Conservation (phyloP, 1,284 basidiomycete species). For the Acaromyces ingoldii region DNA sequence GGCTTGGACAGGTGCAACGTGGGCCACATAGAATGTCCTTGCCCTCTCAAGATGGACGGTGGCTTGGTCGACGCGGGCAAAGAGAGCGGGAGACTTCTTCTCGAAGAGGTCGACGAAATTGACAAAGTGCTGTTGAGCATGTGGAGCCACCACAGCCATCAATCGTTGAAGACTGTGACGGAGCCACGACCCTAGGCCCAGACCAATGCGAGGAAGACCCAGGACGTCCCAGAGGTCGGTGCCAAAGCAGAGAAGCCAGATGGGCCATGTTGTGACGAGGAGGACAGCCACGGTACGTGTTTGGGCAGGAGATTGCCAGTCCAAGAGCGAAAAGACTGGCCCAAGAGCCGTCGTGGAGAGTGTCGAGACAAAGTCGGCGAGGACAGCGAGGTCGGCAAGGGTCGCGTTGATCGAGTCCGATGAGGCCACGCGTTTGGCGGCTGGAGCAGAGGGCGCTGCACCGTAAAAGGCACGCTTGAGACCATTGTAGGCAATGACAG, state of each 20-base stretch:
- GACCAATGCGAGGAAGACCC: constrained; percentile 4
- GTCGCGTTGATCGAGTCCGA: constrained; percentile 29
- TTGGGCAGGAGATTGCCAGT: constrained; percentile 27
- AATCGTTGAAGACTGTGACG: background rate
- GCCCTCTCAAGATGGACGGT: background rate
- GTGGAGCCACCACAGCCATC: background rate
- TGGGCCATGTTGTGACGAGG: constrained; percentile 42
- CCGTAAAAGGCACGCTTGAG: background rate
- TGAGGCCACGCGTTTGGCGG: constrained; percentile 18
- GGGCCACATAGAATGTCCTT: background rate
- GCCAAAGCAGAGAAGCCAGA: constrained; percentile 42
- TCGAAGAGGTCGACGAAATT: too few relatives aligned
- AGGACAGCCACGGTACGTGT: constrained; percentile 35
- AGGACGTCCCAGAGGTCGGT: constrained; percentile 18
- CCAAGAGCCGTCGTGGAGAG: constrained; percentile 22
- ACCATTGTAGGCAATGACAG: constrained; percentile 29
- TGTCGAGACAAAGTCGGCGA: constrained; percentile 41
- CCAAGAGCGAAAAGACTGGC: constrained; percentile 28
- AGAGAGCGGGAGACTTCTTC: background rate
- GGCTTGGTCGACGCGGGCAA: background rate
- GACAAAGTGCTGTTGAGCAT: background rate
- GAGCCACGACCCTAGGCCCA: too few relatives aligned
- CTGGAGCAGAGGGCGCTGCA: background rate
- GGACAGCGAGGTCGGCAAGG: constrained; percentile 36
- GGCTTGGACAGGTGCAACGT: background rate